phyloP scores from a whole-genome alignment of 2,329 filamentous ascomycete genomes.

The Alternaria sp. region DNA sequence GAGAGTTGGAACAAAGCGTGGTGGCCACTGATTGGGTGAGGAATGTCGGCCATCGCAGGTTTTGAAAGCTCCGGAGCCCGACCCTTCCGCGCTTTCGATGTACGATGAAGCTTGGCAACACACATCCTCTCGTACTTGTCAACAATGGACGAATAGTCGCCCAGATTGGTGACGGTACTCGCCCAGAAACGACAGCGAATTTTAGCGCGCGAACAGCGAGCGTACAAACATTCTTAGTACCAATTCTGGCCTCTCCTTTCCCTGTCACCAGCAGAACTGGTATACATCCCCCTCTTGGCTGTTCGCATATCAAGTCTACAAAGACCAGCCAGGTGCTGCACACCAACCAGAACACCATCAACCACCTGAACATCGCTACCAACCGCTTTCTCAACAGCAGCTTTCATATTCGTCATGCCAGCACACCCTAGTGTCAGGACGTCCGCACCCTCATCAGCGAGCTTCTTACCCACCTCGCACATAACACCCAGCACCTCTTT shows the following conservation, averaged over 20 bases:
- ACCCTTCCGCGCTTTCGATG: no score
- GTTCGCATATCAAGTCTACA: slow-evolving; percentile 58
- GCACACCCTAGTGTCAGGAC: slow-evolving; percentile 58
- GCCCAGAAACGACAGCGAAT: background rate
- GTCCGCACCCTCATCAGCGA: slow-evolving; percentile 56
- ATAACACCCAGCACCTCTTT: slow-evolving; percentile 54
- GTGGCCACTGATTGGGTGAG: no score
- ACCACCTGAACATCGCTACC: slow-evolving; percentile 59
- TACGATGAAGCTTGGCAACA: no score
- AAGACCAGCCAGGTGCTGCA: slow-evolving; percentile 57
- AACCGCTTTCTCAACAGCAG: slow-evolving; percentile 59
- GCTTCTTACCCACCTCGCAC: slow-evolving; percentile 30
- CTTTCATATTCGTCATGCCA: slow-evolving; percentile 60
- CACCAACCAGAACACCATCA: slow-evolving; percentile 61
- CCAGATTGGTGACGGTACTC: background rate
- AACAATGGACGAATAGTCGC: background rate
- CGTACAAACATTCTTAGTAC: background rate
- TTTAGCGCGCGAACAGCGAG: background rate
- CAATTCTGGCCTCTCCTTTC: background rate
- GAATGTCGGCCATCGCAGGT: no score
- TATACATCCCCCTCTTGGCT: slow-evolving; percentile 57
- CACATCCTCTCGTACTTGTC: background rate
- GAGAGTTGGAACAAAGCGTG: no score
- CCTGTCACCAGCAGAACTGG: slow-evolving; percentile 41
- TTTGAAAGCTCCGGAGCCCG: no score